Percentiles rank a stretch among this genome's conserved stretches.
These are phyloP conservation scores for Tetratostichococcus sp. DNA, from an alignment of 139 green algal genomes.

Conservation along the genomic window DNA sequence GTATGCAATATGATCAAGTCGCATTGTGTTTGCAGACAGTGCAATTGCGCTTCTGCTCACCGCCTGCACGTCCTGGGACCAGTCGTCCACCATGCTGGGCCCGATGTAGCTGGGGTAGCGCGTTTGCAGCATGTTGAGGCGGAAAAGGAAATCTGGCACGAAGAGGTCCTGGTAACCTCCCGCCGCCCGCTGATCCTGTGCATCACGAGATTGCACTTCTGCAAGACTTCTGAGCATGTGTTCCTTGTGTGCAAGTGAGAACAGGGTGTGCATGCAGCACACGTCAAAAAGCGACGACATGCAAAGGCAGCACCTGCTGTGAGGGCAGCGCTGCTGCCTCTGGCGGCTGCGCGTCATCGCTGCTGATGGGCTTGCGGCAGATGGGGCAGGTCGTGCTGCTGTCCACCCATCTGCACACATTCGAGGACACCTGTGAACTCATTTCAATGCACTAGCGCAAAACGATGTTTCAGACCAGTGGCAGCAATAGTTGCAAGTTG, in stretches of 20 bases:
- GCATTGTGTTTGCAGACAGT: background rate
- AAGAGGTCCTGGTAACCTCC: background rate
- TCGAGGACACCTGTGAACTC: too few species aligned
- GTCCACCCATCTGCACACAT: slow-evolving; percentile 36
- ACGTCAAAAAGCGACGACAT: too few species aligned
- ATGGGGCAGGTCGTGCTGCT: slow-evolving; percentile 42
- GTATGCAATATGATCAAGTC: background rate
- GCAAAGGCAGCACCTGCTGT: background rate
- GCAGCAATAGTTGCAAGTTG: too few species aligned
- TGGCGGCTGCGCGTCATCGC: slow-evolving; percentile 1
- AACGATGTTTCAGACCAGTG: too few species aligned
- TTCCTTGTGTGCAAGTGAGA: too few species aligned
- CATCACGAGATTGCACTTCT: too few species aligned
- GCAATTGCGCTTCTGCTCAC: background rate
- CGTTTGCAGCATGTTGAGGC: background rate
- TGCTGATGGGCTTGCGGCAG: slow-evolving; percentile 35
- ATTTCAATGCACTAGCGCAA: too few species aligned
- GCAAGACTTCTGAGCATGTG: too few species aligned
- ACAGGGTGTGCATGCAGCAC: too few species aligned
- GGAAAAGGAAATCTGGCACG: background rate
- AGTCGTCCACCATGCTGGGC: background rate
- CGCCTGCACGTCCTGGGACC: background rate
- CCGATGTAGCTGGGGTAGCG: background rate
- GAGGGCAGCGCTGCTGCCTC: background rate
- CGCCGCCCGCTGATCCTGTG: background rate